Conservation (phyloP, 441 rosid genomes). For the Bocquillonia castaneifolia region DNA sequence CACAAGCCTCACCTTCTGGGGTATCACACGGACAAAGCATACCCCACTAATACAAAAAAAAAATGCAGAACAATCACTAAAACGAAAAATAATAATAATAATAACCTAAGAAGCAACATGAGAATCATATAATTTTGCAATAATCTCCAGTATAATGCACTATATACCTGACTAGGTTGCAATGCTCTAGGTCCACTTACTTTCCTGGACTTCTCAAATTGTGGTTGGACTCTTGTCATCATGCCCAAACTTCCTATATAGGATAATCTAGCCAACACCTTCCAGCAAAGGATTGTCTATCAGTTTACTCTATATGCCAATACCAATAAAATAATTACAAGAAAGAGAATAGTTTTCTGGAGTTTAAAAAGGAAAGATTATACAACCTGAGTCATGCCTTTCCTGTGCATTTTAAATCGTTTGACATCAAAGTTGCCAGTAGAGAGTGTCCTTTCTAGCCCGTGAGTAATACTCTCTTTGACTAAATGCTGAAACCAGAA, state of each 20-base stretch:
- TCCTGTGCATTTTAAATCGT: conserved; percentile 93
- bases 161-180: conserved; percentile 93
- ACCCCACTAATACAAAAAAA: conserved; percentile 87
- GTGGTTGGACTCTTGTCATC: conserved; percentile 80
- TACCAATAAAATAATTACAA: conserved; percentile 16
- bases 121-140: conserved; percentile 6
- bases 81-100: too few relatives aligned
- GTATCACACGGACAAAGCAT: conserved; percentile 99
- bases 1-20: conserved; percentile 98
- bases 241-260: conserved; percentile 77
- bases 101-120: conserved; percentile 9
- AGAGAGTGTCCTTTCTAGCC: conserved; percentile 88
- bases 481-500: conserved; percentile 34
- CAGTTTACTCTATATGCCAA: conserved; percentile 16
- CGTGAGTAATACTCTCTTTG: conserved; percentile 47
- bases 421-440: conserved; percentile 91
- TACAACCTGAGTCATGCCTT: conserved; percentile 92
- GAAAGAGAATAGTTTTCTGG: conserved; percentile 16
- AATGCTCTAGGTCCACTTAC: conserved; percentile 99
- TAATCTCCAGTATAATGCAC: conserved; percentile 11
- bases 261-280: conserved; percentile 82
- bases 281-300: conserved; percentile 23
- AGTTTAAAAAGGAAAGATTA: conserved; percentile 1
- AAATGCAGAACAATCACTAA: conserved; percentile 4
- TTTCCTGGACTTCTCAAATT: conserved; percentile 97